These are phyloP conservation scores for Vaccinium macrocarpon DNA, from an alignment of 148 eudicot species.

Conservation along the genomic window DNA sequence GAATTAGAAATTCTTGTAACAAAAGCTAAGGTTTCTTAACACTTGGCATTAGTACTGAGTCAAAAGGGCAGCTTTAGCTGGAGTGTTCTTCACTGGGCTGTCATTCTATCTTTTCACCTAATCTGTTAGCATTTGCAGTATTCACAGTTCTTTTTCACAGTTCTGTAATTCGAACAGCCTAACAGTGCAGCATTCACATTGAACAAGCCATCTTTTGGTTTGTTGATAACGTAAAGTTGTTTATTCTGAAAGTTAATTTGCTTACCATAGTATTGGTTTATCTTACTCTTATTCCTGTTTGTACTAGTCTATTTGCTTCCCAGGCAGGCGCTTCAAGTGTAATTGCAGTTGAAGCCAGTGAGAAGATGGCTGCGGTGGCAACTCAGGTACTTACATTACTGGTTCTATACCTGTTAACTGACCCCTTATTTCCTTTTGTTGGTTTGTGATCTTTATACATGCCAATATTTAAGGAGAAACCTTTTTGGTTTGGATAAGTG, in stretches of 20 bases:
- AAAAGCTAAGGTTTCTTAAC: background rate
- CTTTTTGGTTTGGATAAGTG: slow-evolving; percentile 19
- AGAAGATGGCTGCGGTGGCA: slow-evolving; percentile 90
- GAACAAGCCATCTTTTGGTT: background rate
- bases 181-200: background rate
- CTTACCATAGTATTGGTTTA: background rate
- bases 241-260: background rate
- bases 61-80: background rate
- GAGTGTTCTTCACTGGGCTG: background rate
- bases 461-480: background rate
- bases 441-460: background rate
- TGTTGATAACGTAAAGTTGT: background rate
- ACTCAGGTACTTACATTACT: slow-evolving; percentile 46
- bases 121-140: background rate
- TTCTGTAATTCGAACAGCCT: background rate
- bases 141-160: background rate
- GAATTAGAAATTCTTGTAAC: background rate
- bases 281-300: slow-evolving; percentile 31
- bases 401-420: background rate
- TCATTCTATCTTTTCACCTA: background rate
- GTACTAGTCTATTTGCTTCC: slow-evolving; percentile 89
- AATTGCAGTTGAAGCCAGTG: slow-evolving; percentile 90
- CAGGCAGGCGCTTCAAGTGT: slow-evolving; percentile 92
- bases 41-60: background rate
- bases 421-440: background rate